Percentiles rank a stretch among this genome's conserved stretches.
These are phyloP conservation scores for Cercospora zeina DNA, from an alignment of 2,329 filamentous ascomycete genomes.

Conservation along the genomic window DNA sequence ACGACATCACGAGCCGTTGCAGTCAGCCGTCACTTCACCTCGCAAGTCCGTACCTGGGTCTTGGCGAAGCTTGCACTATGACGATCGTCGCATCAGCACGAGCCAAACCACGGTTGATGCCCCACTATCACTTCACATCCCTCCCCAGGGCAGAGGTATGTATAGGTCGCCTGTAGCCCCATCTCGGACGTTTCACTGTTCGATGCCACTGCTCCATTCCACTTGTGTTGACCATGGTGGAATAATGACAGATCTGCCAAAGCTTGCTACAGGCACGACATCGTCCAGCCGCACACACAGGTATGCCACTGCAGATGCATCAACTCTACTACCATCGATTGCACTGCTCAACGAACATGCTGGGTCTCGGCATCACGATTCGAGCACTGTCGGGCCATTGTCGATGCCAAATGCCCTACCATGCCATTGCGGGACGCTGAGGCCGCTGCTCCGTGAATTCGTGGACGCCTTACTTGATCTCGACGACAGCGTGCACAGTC, in stretches of 20 bases:
- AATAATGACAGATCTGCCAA: conserved; percentile 27
- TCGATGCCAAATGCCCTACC: conserved; percentile 27
- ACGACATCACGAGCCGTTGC: conserved; percentile 19
- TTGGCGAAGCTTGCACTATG: conserved; percentile 32
- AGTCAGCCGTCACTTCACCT: conserved; percentile 25
- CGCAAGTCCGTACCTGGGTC: conserved; percentile 18
- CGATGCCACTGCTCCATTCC: conserved; percentile 15
- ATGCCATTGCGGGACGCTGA: conserved; percentile 33
- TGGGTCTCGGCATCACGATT: conserved; percentile 23
- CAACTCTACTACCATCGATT: conserved; percentile 34
- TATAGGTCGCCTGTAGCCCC: conserved; percentile 20
- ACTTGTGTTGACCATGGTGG: conserved; percentile 22
- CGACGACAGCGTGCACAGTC: conserved; percentile 28
- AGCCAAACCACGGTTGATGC: conserved; percentile 21
- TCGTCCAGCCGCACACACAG: conserved; percentile 13
- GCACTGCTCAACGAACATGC: conserved; percentile 31
- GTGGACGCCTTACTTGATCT: conserved; percentile 31
- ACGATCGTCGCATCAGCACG: conserved; percentile 23
- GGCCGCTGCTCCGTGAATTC: conserved; percentile 31
- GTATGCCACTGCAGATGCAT: conserved; percentile 12
- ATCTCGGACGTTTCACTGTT: conserved; percentile 17
- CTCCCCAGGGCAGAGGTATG: conserved; percentile 27
- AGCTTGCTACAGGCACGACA: conserved; percentile 17
- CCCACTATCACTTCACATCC: conserved; percentile 31
- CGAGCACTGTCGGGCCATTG: conserved; percentile 25